Percentiles rank a stretch among this genome's conserved stretches.
Conservation (phyloP, 257 asterid species). For the Solanum raphanifolium region DNA sequence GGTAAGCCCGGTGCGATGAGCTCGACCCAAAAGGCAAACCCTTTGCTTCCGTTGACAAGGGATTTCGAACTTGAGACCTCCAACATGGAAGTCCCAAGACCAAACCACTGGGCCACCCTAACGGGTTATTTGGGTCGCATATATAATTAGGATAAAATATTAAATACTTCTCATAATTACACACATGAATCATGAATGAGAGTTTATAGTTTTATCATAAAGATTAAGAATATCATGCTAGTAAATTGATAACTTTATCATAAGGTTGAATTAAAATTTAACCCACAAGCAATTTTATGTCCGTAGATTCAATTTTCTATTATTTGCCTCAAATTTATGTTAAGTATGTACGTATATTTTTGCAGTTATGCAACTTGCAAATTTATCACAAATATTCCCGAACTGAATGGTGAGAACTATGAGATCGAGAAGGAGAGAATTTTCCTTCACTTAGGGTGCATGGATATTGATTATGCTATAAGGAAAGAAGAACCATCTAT, state of each 20-base stretch:
- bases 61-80: not conserved
- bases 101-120: not conserved
- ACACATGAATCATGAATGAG: not conserved
- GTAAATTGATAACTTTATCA: not conserved
- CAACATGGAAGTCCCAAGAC: not conserved
- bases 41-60: not conserved
- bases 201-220: not conserved
- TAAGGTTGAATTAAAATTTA: not conserved
- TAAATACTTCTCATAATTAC: not conserved
- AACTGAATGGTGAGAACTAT: not conserved
- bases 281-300: not conserved
- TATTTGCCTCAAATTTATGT: not conserved
- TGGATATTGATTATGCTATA: not conserved
- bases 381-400: not conserved
- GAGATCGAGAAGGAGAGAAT: not conserved
- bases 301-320: not conserved
- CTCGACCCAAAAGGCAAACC: not conserved
- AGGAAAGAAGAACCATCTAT: not conserved
- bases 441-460: not conserved
- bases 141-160: not conserved
- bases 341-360: not conserved
- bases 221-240: not conserved
- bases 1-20: not conserved
- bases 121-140: not conserved
- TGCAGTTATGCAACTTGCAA: not conserved